Base-by-base conservation (phyloP, 2,329 filamentous ascomycete species). In the Diatrype stigma region DNA sequence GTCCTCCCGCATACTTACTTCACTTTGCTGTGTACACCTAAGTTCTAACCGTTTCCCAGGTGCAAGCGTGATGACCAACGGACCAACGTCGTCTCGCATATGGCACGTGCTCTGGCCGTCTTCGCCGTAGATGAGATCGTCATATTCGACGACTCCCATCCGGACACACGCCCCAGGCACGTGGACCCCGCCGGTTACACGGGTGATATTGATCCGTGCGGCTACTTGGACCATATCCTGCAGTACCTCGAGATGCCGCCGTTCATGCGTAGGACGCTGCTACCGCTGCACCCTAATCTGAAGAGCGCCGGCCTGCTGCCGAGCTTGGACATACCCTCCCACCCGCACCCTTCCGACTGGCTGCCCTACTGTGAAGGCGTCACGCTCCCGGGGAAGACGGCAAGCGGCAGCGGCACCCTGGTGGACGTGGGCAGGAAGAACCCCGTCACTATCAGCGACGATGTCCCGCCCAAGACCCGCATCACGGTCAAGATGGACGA, bases 51-150 rank as follows among this genome's bases (percentile, higher is more conserved):
- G 17, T 3, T 17, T 37, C 23, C 46, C 59, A 91, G 87, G 65
- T 84, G 85, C 35, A 76, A 82, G 51, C 87, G 85, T 10, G 82
- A 86, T 56, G 89, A 95, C 53, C 85, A 89, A 64, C 86, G 90
- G 65, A 90, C 86, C 34, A 78, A 80, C 45, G 76, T 88, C 45
- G 86, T 85, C 1, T 88, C 84, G 7, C 85, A 87, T 56, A 85
- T 96, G 48, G 90, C 90, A 6, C 87, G 90, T 48, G 89, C 89
- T 32, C 79, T 90, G 47, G 87, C 89, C 54, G 86, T 95, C 56
- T 95, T 94, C 71, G 86, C 82, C 62, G 80, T 96, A 58, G 90
- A 96, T 65, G 90, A 96, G 70, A 78, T 95, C 28, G 78, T 96
- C 47, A 74, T 96, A 49, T 96, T 88, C 67, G 84, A 93, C 63